Evolutionary conservation across 805 yeast species (phyloP).

Genomic region (Cyberlindnera subsufficiens): DNA sequence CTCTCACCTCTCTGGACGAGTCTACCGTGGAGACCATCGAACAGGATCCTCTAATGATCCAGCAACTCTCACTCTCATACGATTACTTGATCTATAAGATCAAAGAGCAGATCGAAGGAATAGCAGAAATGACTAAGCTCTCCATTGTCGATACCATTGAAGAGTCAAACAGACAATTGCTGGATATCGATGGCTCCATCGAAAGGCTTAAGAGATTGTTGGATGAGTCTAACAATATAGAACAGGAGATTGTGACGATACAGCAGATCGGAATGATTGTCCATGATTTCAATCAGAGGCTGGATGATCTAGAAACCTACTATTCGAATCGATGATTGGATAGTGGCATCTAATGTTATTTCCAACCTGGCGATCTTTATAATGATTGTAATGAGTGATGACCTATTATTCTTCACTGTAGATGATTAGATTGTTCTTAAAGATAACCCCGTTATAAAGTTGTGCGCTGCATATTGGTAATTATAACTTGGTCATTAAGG

Average conservation of each 20-base stretch:
- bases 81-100: constrained; percentile 64
- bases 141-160: constrained; percentile 21
- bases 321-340: neutral
- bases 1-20: neutral
- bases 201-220: constrained; percentile 34
- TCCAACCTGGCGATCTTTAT: too few relatives aligned
- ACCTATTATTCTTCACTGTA: neutral
- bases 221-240: constrained; percentile 42
- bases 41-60: constrained; percentile 60
- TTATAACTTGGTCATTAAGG: too few relatives aligned
- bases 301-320: constrained; percentile 28
- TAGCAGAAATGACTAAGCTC: constrained; percentile 38
- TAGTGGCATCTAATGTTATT: neutral
- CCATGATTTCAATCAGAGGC: constrained; percentile 33
- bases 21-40: constrained; percentile 22
- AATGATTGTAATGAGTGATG: neutral
- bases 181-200: constrained; percentile 36
- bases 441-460: too few relatives aligned
- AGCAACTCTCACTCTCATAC: constrained; percentile 52
- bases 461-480: too few relatives aligned
- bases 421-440: too few relatives aligned
- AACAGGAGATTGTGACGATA: constrained; percentile 42
- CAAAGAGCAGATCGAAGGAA: constrained; percentile 43
- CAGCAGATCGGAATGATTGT: constrained; percentile 40
- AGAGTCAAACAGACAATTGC: constrained; percentile 15